These are phyloP conservation scores for Catunica adiposa DNA, from an alignment of 2,329 filamentous ascomycete genomes.

Conservation along the genomic window DNA sequence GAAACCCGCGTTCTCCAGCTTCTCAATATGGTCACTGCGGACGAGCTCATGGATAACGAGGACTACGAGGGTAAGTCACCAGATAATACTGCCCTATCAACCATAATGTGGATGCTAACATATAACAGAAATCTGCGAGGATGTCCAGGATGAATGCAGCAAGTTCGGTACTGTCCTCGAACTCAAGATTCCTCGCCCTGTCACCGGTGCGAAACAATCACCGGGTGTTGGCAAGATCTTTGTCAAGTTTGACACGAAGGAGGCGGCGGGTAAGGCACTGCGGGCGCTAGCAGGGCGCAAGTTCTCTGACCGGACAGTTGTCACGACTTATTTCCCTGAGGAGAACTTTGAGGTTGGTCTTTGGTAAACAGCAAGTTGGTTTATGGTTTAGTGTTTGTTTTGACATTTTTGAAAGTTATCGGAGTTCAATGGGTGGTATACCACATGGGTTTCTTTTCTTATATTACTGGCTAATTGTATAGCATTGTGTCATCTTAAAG, in stretches of 20 bases:
- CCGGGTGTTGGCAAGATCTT: conserved; percentile 95
- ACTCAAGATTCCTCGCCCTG: conserved; percentile 85
- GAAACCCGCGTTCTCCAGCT: conserved; percentile 75
- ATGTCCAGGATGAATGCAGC: conserved; percentile 78
- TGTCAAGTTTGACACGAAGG: conserved; percentile 72
- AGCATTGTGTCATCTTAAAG: neutral
- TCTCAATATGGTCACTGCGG: conserved; percentile 95
- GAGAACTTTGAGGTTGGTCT: conserved; percentile 89
- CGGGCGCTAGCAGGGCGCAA: conserved; percentile 85
- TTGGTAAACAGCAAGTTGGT: conserved; percentile 40
- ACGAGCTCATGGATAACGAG: conserved; percentile 83
- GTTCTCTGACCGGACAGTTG: conserved; percentile 90
- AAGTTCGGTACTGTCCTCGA: conserved; percentile 77
- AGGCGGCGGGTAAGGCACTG: conserved; percentile 68
- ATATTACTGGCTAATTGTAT: neutral
- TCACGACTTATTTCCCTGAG: conserved; percentile 93
- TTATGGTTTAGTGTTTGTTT: neutral
- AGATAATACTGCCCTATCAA: neutral
- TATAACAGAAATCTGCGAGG: conserved; percentile 75
- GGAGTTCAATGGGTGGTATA: conserved; percentile 11
- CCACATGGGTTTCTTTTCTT: neutral
- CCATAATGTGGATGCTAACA: conserved; percentile 22
- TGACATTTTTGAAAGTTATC: conserved; percentile 2
- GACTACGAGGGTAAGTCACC: conserved; percentile 69
- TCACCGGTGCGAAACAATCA: conserved; percentile 64